Percentiles rank a stretch among this genome's conserved stretches.
Conservation (phyloP, 805 yeast species). For the Yarrowia porcina region DNA sequence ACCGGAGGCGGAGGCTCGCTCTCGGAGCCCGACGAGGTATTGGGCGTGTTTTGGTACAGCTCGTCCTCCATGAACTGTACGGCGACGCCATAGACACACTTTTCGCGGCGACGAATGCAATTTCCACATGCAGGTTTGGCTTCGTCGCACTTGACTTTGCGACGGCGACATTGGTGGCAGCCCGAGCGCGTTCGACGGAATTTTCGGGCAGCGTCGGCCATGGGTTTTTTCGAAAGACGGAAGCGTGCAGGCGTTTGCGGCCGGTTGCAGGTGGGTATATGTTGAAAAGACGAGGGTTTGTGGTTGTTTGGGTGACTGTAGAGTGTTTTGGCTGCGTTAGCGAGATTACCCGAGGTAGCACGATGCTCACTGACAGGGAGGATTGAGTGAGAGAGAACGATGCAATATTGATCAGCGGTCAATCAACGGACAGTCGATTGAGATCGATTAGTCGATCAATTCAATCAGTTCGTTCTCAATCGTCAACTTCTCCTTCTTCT, state of each 20-base stretch:
- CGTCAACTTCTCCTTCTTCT: too few relatives aligned
- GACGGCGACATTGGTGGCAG: constrained; percentile 25
- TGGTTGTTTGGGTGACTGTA: constrained; percentile 18
- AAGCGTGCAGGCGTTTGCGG: constrained; percentile 20
- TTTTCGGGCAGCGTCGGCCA: constrained; percentile 25
- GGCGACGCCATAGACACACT: constrained; percentile 13
- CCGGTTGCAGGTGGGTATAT: constrained; percentile 18
- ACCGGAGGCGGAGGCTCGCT: constrained; percentile 12
- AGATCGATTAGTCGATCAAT: too few relatives aligned
- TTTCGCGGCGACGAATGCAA: constrained; percentile 21
- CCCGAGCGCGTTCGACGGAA: constrained; percentile 24
- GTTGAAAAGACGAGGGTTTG: constrained; percentile 9
- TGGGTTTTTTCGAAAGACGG: constrained; percentile 18
- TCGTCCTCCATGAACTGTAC: constrained; percentile 20
- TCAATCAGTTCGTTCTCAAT: too few relatives aligned
- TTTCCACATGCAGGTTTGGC: constrained; percentile 23
- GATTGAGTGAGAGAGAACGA: too few relatives aligned
- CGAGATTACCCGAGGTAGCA: constrained; percentile 23
- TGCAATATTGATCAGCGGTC: too few relatives aligned
- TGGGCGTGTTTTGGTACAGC: constrained; percentile 1
- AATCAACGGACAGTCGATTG: too few relatives aligned
- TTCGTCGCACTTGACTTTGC: constrained; percentile 24
- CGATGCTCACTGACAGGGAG: too few relatives aligned
- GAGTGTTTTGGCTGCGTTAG: constrained; percentile 22
- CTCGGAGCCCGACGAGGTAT: neutral